phyloP scores from a whole-genome alignment of 768 basidiomycete genomes.

The Boletus pseudo-olivaceus region DNA sequence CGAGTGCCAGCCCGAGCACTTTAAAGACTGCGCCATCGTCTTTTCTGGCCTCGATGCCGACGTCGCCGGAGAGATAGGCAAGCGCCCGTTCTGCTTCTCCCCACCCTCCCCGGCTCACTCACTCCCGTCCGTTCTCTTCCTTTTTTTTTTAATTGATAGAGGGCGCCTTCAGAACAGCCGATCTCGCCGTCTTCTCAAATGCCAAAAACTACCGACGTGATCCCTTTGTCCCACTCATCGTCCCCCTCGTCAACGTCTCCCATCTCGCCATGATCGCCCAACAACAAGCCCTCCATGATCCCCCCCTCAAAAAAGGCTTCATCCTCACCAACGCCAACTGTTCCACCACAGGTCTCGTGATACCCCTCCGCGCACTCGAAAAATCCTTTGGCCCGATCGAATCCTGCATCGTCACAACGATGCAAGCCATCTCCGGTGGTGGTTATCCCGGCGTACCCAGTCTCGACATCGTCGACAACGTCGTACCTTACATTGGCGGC shows the following conservation, averaged over 20 bases:
- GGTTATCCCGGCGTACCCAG: slow-evolving; percentile 94
- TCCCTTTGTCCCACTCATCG: slow-evolving; percentile 89
- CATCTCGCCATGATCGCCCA: slow-evolving; percentile 84
- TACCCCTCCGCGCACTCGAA: slow-evolving; percentile 90
- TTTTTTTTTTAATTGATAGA: slow-evolving; percentile 39
- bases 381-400: slow-evolving; percentile 93
- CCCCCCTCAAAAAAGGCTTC: slow-evolving; percentile 77
- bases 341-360: slow-evolving; percentile 88
- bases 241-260: slow-evolving; percentile 88
- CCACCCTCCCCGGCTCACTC: neutral
- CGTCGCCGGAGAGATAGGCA: slow-evolving; percentile 93
- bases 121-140: neutral
- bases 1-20: slow-evolving; percentile 75
- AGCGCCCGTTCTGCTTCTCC: slow-evolving; percentile 2
- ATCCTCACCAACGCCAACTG: slow-evolving; percentile 99
- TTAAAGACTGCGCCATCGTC: slow-evolving; percentile 77
- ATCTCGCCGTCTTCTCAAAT: slow-evolving; percentile 93
- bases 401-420: slow-evolving; percentile 85
- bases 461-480: slow-evolving; percentile 93
- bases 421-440: slow-evolving; percentile 96
- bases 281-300: slow-evolving; percentile 68
- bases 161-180: slow-evolving; percentile 77
- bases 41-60: slow-evolving; percentile 97
- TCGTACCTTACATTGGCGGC: slow-evolving; percentile 90
- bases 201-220: slow-evolving; percentile 96